These are phyloP conservation scores for Candida parachauliodes DNA, from an alignment of 805 yeast species.

Conservation along the genomic window DNA sequence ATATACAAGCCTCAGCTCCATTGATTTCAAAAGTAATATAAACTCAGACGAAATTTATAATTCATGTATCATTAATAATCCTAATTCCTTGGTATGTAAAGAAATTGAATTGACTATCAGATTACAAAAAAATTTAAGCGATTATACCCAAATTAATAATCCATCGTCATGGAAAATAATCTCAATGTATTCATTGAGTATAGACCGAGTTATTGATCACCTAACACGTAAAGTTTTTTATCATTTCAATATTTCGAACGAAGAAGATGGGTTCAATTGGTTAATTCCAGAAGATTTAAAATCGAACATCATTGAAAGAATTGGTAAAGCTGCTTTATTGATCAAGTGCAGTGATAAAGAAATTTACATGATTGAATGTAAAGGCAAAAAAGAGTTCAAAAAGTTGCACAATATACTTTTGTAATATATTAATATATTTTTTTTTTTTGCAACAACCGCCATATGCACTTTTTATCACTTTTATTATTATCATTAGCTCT, in stretches of 20 bases:
- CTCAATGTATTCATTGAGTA: conserved; percentile 34
- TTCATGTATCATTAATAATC: conserved; percentile 8
- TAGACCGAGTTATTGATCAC: conserved; percentile 27
- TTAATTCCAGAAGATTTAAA: conserved; percentile 27
- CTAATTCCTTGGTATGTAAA: neutral
- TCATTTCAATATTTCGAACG: conserved; percentile 25
- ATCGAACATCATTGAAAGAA: conserved; percentile 26
- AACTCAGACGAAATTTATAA: conserved; percentile 11
- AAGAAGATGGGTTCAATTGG: conserved; percentile 25
- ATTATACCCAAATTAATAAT: conserved; percentile 23
- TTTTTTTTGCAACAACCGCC: conserved; percentile 2
- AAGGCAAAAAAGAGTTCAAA: conserved; percentile 39
- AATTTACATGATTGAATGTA: conserved; percentile 41
- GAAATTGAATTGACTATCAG: conserved; percentile 22
- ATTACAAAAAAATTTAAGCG: conserved; percentile 35
- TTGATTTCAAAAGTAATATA: conserved; percentile 4
- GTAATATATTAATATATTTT: neutral
- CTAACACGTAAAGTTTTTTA: conserved; percentile 22
- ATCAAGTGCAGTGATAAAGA: conserved; percentile 27
- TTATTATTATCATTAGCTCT: neutral
- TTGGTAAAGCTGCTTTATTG: conserved; percentile 43
- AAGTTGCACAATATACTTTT: conserved; percentile 23
- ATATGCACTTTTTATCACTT: neutral
- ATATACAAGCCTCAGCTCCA: conserved; percentile 17
- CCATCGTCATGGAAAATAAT: conserved; percentile 43